Evolutionary conservation across 225 moss, liverwort and hornwort species (phyloP).

Genomic region (Physcomitrium patens): DNA sequence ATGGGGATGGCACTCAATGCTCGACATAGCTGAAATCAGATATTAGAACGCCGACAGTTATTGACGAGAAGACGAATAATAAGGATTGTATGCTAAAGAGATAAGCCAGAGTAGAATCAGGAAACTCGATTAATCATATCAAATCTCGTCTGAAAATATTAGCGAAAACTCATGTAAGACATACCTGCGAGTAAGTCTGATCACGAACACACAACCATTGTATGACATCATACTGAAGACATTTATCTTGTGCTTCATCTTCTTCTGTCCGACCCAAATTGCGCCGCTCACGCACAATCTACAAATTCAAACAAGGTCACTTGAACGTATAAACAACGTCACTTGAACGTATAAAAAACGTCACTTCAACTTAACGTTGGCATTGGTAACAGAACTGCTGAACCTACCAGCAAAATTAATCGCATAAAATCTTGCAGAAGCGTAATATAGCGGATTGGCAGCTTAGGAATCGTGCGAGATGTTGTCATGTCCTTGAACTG

Average conservation of each 20-base stretch:
- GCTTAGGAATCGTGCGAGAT: constrained; percentile 25
- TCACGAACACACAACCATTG: constrained; percentile 97
- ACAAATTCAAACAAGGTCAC: constrained; percentile 4
- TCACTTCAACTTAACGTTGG: neutral
- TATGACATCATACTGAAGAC: constrained; percentile 89
- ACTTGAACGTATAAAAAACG: neutral
- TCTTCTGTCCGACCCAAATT: constrained; percentile 77
- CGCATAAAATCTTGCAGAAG: constrained; percentile 88
- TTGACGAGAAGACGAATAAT: neutral
- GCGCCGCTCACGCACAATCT: constrained; percentile 95
- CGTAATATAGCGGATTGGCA: constrained; percentile 39
- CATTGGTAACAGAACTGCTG: neutral
- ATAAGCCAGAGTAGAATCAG: neutral
- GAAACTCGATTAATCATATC: too few species aligned
- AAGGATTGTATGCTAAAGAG: neutral
- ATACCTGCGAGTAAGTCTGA: constrained; percentile 92
- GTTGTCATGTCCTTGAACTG: constrained; percentile 62
- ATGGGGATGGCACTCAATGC: constrained; percentile 60
- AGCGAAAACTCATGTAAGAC: neutral
- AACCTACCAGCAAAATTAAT: constrained; percentile 75
- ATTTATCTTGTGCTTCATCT: constrained; percentile 56
- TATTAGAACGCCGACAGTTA: constrained; percentile 3
- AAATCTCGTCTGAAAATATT: neutral
- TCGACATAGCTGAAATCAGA: constrained; percentile 42
- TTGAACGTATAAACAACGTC: neutral